Percentiles rank a stretch among this genome's conserved stretches.
phyloP scores from a whole-genome alignment of 371 early-diverging fungal genomes.

The Saksenaea vasiformis region DNA sequence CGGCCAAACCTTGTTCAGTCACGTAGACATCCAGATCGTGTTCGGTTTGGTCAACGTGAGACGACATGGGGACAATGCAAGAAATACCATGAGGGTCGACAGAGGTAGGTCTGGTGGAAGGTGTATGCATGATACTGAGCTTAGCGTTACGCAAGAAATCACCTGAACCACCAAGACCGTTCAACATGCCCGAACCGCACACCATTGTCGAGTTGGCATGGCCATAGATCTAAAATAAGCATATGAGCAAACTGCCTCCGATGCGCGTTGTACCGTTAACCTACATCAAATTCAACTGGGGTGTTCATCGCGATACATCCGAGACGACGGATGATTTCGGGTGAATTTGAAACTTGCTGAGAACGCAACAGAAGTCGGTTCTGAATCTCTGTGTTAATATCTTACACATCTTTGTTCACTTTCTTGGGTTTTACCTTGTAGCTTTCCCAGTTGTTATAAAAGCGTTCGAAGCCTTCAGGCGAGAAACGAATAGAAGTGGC shows the following conservation, averaged over 20 bases:
- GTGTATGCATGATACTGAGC: constrained; percentile 55
- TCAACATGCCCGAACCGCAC: constrained; percentile 56
- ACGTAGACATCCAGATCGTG: constrained; percentile 57
- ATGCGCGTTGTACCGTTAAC: background rate
- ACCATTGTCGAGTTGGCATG: constrained; percentile 59
- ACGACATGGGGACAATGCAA: constrained; percentile 53
- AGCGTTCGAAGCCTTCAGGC: constrained; percentile 52
- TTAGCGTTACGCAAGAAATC: constrained; percentile 56
- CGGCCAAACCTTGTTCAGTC: constrained; percentile 58
- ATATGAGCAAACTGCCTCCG: background rate
- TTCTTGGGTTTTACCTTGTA: constrained; percentile 25
- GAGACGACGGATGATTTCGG: constrained; percentile 55
- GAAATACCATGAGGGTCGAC: constrained; percentile 51
- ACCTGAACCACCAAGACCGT: constrained; percentile 55
- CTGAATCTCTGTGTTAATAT: constrained; percentile 1
- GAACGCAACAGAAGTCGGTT: constrained; percentile 51
- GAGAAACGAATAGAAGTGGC: constrained; percentile 61
- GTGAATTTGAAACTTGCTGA: constrained; percentile 57
- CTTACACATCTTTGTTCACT: background rate
- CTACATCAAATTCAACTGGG: constrained; percentile 53
- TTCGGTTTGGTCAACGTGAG: constrained; percentile 57
- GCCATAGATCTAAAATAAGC: constrained; percentile 37
- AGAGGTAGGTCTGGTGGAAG: constrained; percentile 53
- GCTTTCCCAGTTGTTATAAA: constrained; percentile 53
- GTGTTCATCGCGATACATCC: constrained; percentile 64